Percentiles rank a stretch among this genome's conserved stretches.
phyloP scores from a whole-genome alignment of 352 stramenopile genomes.

The Phytopythium delawarense region DNA sequence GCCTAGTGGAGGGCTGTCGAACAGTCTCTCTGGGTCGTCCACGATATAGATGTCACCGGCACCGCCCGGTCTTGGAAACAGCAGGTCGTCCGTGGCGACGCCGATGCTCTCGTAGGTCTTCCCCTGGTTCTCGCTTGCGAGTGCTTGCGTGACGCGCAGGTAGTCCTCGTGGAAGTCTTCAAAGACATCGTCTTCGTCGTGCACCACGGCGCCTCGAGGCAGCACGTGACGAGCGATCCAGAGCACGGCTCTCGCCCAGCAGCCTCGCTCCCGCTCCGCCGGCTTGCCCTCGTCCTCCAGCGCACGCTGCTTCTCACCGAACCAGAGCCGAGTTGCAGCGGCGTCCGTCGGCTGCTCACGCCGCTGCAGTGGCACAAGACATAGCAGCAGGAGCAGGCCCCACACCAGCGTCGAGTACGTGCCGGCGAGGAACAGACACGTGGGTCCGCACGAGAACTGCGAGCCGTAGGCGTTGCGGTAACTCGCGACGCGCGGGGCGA shows the following conservation, averaged over 20 bases:
- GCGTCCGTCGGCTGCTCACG: slow-evolving; percentile 12
- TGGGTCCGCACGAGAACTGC: slow-evolving; percentile 39
- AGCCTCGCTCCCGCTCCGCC: slow-evolving; percentile 4
- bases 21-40: slow-evolving; percentile 9
- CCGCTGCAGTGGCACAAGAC: slow-evolving; percentile 35
- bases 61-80: not conserved
- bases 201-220: not conserved
- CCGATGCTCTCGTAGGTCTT: slow-evolving; percentile 54
- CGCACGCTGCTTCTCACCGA: not conserved
- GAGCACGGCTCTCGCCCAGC: slow-evolving; percentile 4
- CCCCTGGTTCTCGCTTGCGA: not conserved
- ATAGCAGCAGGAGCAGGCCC: slow-evolving; percentile 32
- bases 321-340: slow-evolving; percentile 1
- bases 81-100: slow-evolving; percentile 27
- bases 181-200: slow-evolving; percentile 2
- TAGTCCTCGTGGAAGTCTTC: slow-evolving; percentile 3
- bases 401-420: slow-evolving; percentile 27
- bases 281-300: slow-evolving; percentile 4
- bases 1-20: not conserved
- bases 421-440: slow-evolving; percentile 38
- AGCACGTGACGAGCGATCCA: slow-evolving; percentile 7
- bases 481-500: slow-evolving; percentile 16
- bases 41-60: not conserved
- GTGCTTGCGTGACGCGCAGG: not conserved
- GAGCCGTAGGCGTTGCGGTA: slow-evolving; percentile 63